Percentiles rank a stretch among this genome's conserved stretches.
These are phyloP conservation scores for Lachancea lanzarotensis DNA, from an alignment of 805 yeast genomes.

Conservation along the genomic window DNA sequence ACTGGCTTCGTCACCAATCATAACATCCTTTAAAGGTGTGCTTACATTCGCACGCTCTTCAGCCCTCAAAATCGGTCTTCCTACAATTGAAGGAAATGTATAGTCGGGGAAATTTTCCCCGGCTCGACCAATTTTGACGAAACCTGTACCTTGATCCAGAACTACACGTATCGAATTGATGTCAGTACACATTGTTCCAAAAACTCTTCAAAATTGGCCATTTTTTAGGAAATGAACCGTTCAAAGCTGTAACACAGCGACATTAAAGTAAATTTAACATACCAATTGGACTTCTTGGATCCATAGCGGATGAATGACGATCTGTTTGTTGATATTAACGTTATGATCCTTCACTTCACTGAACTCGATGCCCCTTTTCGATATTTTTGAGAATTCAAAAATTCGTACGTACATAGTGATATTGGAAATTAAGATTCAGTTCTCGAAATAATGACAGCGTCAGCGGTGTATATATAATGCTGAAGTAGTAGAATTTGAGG, in stretches of 20 bases:
- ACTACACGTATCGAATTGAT: constrained; percentile 37
- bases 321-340: not conserved
- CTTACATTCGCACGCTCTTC: constrained; percentile 69
- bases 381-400: constrained; percentile 1
- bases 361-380: constrained; percentile 1
- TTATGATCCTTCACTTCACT: not conserved
- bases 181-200: not conserved
- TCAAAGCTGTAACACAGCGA: not conserved
- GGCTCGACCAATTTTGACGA: constrained; percentile 93
- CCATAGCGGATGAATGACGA: constrained; percentile 17
- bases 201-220: not conserved
- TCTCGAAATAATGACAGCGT: no score
- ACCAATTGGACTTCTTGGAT: constrained; percentile 33
- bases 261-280: constrained; percentile 13
- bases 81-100: constrained; percentile 95
- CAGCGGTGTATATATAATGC: no score
- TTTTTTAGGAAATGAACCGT: not conserved
- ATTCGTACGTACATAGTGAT: no score
- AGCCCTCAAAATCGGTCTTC: constrained; percentile 93
- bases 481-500: no score
- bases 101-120: constrained; percentile 96
- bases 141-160: constrained; percentile 98
- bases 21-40: constrained; percentile 82
- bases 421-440: no score
- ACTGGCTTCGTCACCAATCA: constrained; percentile 96